Conservation (phyloP, 1,284 basidiomycete genomes). For the Peniophora sp. region DNA sequence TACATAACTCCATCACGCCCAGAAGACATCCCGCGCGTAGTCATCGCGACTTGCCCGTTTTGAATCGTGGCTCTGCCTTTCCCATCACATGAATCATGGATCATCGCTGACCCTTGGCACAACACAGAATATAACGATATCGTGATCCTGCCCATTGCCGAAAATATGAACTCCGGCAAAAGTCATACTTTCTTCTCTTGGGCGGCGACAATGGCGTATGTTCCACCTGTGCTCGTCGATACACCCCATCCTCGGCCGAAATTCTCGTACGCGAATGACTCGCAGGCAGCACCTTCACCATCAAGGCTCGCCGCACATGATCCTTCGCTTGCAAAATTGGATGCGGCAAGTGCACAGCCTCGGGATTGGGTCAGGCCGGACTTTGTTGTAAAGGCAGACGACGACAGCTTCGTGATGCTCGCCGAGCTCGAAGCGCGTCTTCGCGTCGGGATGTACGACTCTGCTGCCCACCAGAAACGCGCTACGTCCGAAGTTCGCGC, state of each 20-base stretch:
- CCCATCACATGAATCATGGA: too few relatives aligned
- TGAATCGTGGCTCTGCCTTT: too few relatives aligned
- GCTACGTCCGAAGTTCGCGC: not conserved
- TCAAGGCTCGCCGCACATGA: constrained; percentile 62
- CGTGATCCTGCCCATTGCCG: constrained; percentile 73
- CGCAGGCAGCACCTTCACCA: constrained; percentile 26
- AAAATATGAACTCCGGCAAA: constrained; percentile 93
- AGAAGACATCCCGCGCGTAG: too few relatives aligned
- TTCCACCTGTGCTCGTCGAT: constrained; percentile 61
- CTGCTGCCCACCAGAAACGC: not conserved
- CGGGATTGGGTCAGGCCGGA: constrained; percentile 74
- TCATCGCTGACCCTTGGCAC: not conserved
- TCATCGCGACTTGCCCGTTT: too few relatives aligned
- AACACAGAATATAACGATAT: constrained; percentile 83
- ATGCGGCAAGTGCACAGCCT: constrained; percentile 33
- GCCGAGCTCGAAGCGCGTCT: constrained; percentile 86
- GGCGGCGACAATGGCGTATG: constrained; percentile 88
- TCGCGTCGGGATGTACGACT: constrained; percentile 58
- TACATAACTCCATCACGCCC: too few relatives aligned
- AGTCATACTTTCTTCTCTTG: constrained; percentile 80
- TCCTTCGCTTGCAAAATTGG: constrained; percentile 45
- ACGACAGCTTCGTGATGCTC: constrained; percentile 91
- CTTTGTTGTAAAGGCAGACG: constrained; percentile 88
- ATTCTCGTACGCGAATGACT: constrained; percentile 35
- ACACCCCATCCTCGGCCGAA: constrained; percentile 33